A percentile compares a stretch with the other conserved stretches of the same genome.
Conservation (phyloP, 2,329 filamentous ascomycete species). For the Xylaria hypoxylon region DNA sequence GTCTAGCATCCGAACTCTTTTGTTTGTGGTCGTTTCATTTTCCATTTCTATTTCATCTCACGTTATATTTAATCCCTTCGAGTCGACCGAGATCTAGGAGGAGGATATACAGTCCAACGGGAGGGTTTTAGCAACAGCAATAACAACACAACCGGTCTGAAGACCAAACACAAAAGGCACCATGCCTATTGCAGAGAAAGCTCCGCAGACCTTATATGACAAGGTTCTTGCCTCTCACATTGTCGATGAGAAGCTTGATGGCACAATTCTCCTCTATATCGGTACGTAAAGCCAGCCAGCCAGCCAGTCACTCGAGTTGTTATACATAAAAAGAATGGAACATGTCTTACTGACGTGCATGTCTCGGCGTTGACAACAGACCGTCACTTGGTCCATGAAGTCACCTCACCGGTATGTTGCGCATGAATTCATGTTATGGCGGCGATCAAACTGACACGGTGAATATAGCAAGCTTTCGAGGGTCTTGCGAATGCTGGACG, state of each 20-base stretch:
- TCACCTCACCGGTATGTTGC: conserved; percentile 86
- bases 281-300: conserved; percentile 65
- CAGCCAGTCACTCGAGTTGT: conserved; percentile 12
- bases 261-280: conserved; percentile 92
- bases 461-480: conserved; percentile 89
- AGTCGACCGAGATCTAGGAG: background rate
- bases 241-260: conserved; percentile 94
- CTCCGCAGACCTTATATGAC: conserved; percentile 90
- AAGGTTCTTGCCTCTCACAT: conserved; percentile 97
- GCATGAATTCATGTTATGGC: conserved; percentile 1
- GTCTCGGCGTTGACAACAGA: conserved; percentile 62
- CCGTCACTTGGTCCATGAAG: conserved; percentile 96
- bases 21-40: background rate
- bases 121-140: conserved; percentile 17
- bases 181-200: conserved; percentile 70
- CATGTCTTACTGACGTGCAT: conserved; percentile 32
- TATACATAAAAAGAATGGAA: conserved; percentile 2
- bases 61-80: conserved; percentile 2
- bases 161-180: conserved; percentile 23
- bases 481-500: conserved; percentile 90
- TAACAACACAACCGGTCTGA: conserved; percentile 2
- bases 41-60: background rate
- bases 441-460: conserved; percentile 39
- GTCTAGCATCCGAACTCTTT: background rate
- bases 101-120: conserved; percentile 2